Percentiles rank a stretch among this genome's conserved stretches.
Evolutionary conservation across 495 filamentous ascomycete genomes (phyloP).

Genomic region (Extremus antarcticus): DNA sequence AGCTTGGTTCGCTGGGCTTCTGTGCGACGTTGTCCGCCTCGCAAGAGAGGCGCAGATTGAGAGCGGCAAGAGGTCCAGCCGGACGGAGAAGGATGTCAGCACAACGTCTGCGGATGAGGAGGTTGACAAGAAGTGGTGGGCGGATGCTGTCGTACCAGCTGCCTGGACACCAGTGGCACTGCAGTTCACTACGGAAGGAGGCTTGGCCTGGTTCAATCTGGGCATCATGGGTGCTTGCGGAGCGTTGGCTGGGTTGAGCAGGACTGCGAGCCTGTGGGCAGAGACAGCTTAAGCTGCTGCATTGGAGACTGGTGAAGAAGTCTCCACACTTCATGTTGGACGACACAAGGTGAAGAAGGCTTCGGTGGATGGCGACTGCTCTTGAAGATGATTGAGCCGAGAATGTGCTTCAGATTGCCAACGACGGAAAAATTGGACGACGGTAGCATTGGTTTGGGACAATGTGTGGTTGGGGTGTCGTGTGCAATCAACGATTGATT

Average conservation of each 20-base stretch:
- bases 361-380: not conserved
- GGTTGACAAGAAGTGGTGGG: conserved; percentile 30
- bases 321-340: not conserved
- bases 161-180: conserved; percentile 29
- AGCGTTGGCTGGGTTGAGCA: conserved; percentile 22
- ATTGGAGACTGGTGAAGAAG: not conserved
- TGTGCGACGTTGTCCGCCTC: conserved; percentile 26
- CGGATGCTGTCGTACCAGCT: conserved; percentile 25
- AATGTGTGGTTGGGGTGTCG: not conserved
- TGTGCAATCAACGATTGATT: not conserved
- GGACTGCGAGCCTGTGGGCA: conserved; percentile 23
- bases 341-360: not conserved
- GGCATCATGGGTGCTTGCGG: conserved; percentile 28
- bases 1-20: conserved; percentile 26
- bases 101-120: conserved; percentile 18
- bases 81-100: conserved; percentile 11
- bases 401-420: not conserved
- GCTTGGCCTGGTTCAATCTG: conserved; percentile 27
- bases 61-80: conserved; percentile 15
- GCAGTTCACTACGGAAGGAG: conserved; percentile 24
- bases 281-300: conserved; percentile 12
- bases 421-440: not conserved
- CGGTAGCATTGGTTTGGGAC: not conserved
- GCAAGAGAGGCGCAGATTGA: conserved; percentile 21
- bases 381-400: not conserved